Percentiles rank a stretch among this genome's conserved stretches.
Evolutionary conservation across 306 rosid genomes (phyloP).

Genomic region (Citrullus amarus): DNA sequence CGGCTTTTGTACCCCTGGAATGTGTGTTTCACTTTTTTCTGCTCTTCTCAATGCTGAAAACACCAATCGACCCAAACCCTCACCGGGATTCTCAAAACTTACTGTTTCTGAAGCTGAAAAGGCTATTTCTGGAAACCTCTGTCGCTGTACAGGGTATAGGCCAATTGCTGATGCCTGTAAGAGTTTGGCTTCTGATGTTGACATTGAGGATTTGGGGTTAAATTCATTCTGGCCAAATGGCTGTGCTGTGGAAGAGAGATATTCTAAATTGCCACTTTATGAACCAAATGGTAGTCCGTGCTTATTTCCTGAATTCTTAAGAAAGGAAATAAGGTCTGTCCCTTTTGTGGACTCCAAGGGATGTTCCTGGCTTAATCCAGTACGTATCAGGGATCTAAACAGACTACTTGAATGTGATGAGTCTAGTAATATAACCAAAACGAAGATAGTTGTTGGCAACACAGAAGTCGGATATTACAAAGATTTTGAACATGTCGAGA

Average conservation of each 20-base stretch:
- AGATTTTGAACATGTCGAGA: conserved; percentile 33
- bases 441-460: conserved; percentile 57
- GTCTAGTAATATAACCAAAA: conserved; percentile 4
- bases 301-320: conserved; percentile 55
- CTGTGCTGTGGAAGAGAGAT: conserved; percentile 30
- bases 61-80: conserved; percentile 33
- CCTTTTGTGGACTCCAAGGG: conserved; percentile 27
- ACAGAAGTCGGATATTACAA: conserved; percentile 72
- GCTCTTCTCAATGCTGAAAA: conserved; percentile 69
- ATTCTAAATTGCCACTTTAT: conserved; percentile 38
- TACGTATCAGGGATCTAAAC: conserved; percentile 39
- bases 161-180: conserved; percentile 88
- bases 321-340: conserved; percentile 27
- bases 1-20: conserved; percentile 89
- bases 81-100: conserved; percentile 60
- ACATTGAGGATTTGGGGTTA: conserved; percentile 81
- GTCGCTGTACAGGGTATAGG: conserved; percentile 87
- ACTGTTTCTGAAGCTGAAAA: conserved; percentile 56
- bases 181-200: conserved; percentile 76
- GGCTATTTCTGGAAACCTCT: conserved; percentile 76
- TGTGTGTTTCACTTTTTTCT: conserved; percentile 67
- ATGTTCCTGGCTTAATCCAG: conserved; percentile 46
- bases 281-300: conserved; percentile 8
- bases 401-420: conserved; percentile 19
- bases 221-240: conserved; percentile 70